Base-by-base conservation (phyloP, 164 flowering plant species). In the Vitis amurensis region DNA sequence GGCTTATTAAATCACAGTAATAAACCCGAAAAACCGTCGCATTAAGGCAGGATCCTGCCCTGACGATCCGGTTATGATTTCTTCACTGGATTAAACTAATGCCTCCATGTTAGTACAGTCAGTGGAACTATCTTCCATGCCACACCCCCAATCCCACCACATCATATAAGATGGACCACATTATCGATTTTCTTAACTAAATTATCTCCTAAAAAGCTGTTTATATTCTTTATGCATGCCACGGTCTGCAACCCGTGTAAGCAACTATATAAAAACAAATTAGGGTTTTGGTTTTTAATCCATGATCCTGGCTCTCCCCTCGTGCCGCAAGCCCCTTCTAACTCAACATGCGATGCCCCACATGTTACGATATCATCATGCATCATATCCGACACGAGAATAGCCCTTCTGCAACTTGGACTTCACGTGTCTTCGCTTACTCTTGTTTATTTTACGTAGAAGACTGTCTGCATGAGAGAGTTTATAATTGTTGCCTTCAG, bases 91-190 rank as follows among this genome's bases (percentile, higher is more conserved):
- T 68, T 50, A 48, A 61, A 74, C 55, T 29, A 74, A 75, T 61
- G 59, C 27, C 50, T 65, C 69, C 68, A 55, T 70, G 63, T 63
- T 79, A 63, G 69, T 55, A 66, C 67, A 56, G 72, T 62, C 57
- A 67, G 51, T 66, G 73, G 70, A 70, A 71, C 64, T 74, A 31
- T 68, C 77, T 73, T 67, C 37, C 76, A 65, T 73, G 75, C 59
- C 63, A 68, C 64, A 29, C 73, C 63, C 63, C 17, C 44, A 71
- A 78, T 56, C 78, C 71, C 66, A 73, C 7, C 44, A 72, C 82
- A 76, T 57, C 55, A 68, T 71, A 76, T 79, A 75, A 73, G 78
- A 37, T 37, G 85, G 88, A 80, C 86, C 87, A 80, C 82, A 78
- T 78, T 44, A 68, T 61, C 11, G 68, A 69, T 71, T 71, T 71